Evolutionary conservation across 495 filamentous ascomycete species (phyloP), one percentile per base, ranked within the genome.

Genomic region (Hypoxylon subgilvum): DNA sequence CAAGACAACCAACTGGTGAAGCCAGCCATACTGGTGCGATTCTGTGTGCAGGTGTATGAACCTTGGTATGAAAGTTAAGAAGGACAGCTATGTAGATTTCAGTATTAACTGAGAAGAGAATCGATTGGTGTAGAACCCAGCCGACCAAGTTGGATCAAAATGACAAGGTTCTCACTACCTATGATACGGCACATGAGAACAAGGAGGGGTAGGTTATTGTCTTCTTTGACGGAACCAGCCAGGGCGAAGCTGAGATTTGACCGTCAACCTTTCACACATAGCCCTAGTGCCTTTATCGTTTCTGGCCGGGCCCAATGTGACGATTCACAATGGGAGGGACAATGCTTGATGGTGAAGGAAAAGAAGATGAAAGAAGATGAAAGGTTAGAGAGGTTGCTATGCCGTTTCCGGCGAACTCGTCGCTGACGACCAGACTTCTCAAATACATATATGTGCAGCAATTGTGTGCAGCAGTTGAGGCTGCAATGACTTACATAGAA

Each of bases 151-250:
- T 31, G 17, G 9, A 21, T 14, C 35, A 12, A 12, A 21, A 17
- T 10, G 3, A 0, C 6, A 13, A 27, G 6, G 19, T 39, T 32
- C 18, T 31, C 17, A 56, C n/a, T 7, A n/a, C n/a, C n/a, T n/a
- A 42, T 39, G 23, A 19, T 42, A 25, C 18, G 9, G 28, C 8
- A 42, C 28, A 22, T 5, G 32, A 45, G 34, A 36, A 62, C 14
- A 40, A 46, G 22, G 27, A 49, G n/a, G 34, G 17, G 27, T 3
- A n/a, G 19, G n/a, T 45, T 32, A 35, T 46, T 40, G 28, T 6
- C 30, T 49, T 46, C 31, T 36, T 58, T 41, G 48, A 61, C 43
- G 49, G 17, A 53, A 53, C 36, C 49, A 61, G 28, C 14, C 6
- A 54, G 16, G 39, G 13, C 21, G 23, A 42, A 25, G 17, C 34